Percentiles rank a stretch among this genome's conserved stretches.
Conservation (phyloP, 139 green algal genomes). For the Diplosphaera chodatii region DNA sequence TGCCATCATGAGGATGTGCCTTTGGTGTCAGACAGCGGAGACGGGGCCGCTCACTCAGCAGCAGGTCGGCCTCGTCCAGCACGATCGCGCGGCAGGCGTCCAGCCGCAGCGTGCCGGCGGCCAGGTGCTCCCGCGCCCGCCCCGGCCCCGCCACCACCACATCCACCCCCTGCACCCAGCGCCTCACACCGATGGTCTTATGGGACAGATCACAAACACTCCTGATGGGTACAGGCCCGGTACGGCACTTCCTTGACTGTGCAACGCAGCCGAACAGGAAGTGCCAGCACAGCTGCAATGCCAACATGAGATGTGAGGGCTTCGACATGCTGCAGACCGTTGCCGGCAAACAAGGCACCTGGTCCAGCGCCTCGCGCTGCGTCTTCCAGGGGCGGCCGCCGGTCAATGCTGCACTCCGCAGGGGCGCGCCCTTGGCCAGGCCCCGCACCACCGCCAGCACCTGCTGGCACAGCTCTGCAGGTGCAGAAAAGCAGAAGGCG, state of each 20-base stretch:
- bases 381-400: slow-evolving; percentile 55
- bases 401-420: slow-evolving; percentile 48
- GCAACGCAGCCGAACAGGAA: too few species aligned
- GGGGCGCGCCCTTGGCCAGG: slow-evolving; percentile 27
- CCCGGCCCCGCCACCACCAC: slow-evolving; percentile 75
- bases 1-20: too few species aligned
- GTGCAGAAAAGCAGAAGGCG: too few species aligned
- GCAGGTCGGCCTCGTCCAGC: slow-evolving; percentile 85
- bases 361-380: slow-evolving; percentile 50
- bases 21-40: too few species aligned
- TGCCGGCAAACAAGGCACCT: too few species aligned
- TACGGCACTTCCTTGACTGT: too few species aligned
- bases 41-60: slow-evolving; percentile 70
- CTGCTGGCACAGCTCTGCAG: slow-evolving; percentile 45
- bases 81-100: slow-evolving; percentile 46
- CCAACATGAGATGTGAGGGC: too few species aligned
- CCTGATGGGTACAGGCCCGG: background rate
- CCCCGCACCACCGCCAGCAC: slow-evolving; percentile 41
- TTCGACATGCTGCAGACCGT: too few species aligned
- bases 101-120: slow-evolving; percentile 46
- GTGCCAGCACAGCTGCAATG: too few species aligned
- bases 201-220: slow-evolving; percentile 6
- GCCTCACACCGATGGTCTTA: background rate
- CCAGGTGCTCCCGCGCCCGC: slow-evolving; percentile 50
- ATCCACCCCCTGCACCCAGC: slow-evolving; percentile 58